These are phyloP conservation scores for Climacium dendroides DNA, from an alignment of 225 moss, liverwort and hornwort species.

Conservation along the genomic window DNA sequence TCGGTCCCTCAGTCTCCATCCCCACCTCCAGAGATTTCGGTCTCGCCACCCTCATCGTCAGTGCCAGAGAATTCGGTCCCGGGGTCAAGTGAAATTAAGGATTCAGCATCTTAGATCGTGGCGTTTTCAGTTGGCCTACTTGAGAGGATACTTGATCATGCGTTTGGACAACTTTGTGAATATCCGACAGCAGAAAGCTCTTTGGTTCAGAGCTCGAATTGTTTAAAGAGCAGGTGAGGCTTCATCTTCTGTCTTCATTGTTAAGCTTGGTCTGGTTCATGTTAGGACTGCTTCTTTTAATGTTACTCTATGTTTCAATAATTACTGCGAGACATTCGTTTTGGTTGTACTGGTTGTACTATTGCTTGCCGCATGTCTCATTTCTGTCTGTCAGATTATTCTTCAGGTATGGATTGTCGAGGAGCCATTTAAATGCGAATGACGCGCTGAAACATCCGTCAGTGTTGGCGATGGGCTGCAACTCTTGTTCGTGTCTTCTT, in stretches of 20 bases:
- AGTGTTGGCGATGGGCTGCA: neutral
- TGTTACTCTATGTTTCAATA: neutral
- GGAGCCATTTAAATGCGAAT: neutral
- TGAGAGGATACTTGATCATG: neutral
- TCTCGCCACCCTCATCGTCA: neutral
- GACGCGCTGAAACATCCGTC: neutral
- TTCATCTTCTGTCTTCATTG: neutral
- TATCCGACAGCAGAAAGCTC: neutral
- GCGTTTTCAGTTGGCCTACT: neutral
- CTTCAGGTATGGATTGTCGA: neutral
- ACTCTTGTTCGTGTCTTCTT: neutral
- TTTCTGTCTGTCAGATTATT: neutral
- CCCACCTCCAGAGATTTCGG: neutral
- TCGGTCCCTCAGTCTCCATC: neutral
- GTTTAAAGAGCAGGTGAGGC: constrained; percentile 5
- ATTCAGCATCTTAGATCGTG: neutral
- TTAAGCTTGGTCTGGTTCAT: neutral
- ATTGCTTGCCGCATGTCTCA: neutral
- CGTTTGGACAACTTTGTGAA: neutral
- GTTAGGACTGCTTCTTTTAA: neutral
- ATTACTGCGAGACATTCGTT: neutral
- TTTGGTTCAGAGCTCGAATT: neutral
- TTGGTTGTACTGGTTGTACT: neutral
- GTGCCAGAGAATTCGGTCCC: neutral
- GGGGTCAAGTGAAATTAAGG: neutral